A percentile compares a stretch with the other conserved stretches of the same genome.
phyloP scores from a whole-genome alignment of 1,284 basidiomycete species.

The Leccinum solheimii region DNA sequence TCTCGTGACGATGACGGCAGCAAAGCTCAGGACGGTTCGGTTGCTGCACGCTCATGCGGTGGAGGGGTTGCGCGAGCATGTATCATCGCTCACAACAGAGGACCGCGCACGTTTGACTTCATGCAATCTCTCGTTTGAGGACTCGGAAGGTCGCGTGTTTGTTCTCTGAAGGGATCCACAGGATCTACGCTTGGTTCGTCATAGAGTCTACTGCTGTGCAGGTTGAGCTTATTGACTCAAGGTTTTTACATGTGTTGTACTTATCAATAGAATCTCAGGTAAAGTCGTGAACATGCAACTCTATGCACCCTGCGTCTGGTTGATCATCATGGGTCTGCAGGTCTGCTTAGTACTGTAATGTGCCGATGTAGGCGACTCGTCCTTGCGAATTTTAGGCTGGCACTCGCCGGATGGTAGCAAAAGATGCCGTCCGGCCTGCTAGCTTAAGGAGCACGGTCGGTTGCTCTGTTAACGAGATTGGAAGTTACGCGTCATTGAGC shows the following conservation, averaged over 20 bases:
- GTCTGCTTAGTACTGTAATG: neutral
- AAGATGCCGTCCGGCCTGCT: neutral
- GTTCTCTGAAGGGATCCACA: slow-evolving; percentile 9
- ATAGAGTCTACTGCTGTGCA: neutral
- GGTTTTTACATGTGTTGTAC: neutral
- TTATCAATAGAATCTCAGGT: neutral
- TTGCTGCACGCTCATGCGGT: slow-evolving; percentile 20
- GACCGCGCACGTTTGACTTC: slow-evolving; percentile 15
- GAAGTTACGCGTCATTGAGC: neutral
- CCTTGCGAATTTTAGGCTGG: neutral
- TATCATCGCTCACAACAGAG: slow-evolving; percentile 2
- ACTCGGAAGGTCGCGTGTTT: slow-evolving; percentile 22
- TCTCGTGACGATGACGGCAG: slow-evolving; percentile 26
- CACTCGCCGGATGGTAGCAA: neutral
- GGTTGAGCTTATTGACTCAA: neutral
- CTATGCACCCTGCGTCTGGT: neutral
- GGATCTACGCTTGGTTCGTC: neutral
- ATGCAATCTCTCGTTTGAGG: slow-evolving; percentile 26
- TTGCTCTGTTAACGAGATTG: neutral
- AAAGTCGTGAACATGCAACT: neutral
- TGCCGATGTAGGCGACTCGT: neutral
- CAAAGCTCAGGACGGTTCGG: slow-evolving; percentile 24
- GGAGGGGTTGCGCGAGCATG: slow-evolving; percentile 15
- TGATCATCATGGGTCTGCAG: neutral
- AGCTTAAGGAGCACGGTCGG: neutral